These are phyloP conservation scores for Nakaseomyces glabratus DNA, from an alignment of 1,139 yeast species.

Conservation along the genomic window DNA sequence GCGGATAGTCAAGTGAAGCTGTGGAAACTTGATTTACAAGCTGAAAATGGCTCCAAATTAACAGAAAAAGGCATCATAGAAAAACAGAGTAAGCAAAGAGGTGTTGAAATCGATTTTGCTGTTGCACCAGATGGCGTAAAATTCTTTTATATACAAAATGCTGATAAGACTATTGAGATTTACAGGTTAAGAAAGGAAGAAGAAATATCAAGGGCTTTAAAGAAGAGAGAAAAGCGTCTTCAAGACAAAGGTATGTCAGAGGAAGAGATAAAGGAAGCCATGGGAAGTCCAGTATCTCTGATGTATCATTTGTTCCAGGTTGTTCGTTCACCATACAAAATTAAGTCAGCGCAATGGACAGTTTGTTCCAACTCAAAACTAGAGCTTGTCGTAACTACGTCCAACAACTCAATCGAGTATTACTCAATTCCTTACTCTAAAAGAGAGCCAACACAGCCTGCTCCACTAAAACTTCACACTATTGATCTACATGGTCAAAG, in stretches of 20 bases:
- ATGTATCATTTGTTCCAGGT: slow-evolving; percentile 56
- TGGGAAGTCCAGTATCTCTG: slow-evolving; percentile 50
- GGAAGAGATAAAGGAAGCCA: slow-evolving; percentile 49
- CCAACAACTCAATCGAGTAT: slow-evolving; percentile 68
- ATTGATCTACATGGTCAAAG: slow-evolving; percentile 81
- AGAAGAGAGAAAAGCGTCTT: slow-evolving; percentile 72
- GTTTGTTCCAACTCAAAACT: slow-evolving; percentile 37
- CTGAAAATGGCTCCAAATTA: slow-evolving; percentile 46
- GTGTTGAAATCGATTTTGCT: slow-evolving; percentile 51
- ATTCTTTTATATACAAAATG: slow-evolving; percentile 62
- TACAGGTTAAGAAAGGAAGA: slow-evolving; percentile 70
- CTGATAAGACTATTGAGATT: slow-evolving; percentile 74
- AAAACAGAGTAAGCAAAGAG: slow-evolving; percentile 73
- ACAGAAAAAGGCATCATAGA: slow-evolving; percentile 58
- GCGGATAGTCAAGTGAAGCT: slow-evolving; percentile 74
- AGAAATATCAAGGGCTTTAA: slow-evolving; percentile 70
- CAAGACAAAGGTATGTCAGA: slow-evolving; percentile 58
- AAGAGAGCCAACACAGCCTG: slow-evolving; percentile 43
- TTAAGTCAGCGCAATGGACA: slow-evolving; percentile 52
- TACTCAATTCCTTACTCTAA: slow-evolving; percentile 44
- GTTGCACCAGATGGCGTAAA: slow-evolving; percentile 35
- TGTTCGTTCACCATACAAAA: slow-evolving; percentile 47
- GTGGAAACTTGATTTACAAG: slow-evolving; percentile 60
- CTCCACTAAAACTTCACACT: slow-evolving; percentile 38
- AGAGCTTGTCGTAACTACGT: slow-evolving; percentile 54